A percentile compares a stretch with the other conserved stretches of the same genome.
Evolutionary conservation across 1,139 yeast genomes (phyloP).

Genomic region (Eremothecium gossypii): DNA sequence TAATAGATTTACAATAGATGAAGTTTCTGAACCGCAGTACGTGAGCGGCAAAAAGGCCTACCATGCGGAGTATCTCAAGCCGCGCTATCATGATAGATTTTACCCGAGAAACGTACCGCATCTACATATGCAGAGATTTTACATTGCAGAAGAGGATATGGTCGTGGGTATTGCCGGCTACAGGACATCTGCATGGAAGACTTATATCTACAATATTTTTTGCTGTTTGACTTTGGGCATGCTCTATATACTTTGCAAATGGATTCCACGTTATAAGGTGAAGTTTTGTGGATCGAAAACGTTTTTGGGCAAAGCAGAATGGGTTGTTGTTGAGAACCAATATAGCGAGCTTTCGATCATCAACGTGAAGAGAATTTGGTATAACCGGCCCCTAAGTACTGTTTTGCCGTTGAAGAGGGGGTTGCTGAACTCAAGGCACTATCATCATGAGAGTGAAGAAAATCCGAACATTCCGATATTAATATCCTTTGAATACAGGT

Average conservation of each 20-base stretch:
- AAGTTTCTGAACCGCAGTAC: conserved; percentile 17
- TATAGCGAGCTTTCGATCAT: conserved; percentile 73
- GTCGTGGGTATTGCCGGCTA: conserved; percentile 93
- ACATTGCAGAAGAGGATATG: conserved; percentile 90
- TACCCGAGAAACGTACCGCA: conserved; percentile 37
- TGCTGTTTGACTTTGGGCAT: conserved; percentile 60
- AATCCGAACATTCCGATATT: conserved; percentile 49
- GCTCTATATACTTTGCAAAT: conserved; percentile 62
- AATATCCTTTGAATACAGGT: conserved; percentile 69
- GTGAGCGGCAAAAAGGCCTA: conserved; percentile 12
- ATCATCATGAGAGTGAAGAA: conserved; percentile 22
- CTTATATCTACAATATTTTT: conserved; percentile 41
- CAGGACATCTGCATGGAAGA: conserved; percentile 41
- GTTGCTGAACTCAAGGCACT: conserved; percentile 8
- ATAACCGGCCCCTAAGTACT: conserved; percentile 62
- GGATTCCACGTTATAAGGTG: conserved; percentile 77
- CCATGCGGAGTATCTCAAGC: conserved; percentile 27
- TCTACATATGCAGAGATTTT: conserved; percentile 63
- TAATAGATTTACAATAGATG: conserved; percentile 20
- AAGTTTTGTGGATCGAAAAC: conserved; percentile 54
- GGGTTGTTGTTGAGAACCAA: conserved; percentile 92
- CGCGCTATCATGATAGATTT: conserved; percentile 35
- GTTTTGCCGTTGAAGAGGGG: conserved; percentile 35
- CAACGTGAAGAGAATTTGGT: conserved; percentile 47
- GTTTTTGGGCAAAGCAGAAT: conserved; percentile 74